Conservation (phyloP, 371 early-diverging fungal species). For the Mortierella polycephala region DNA sequence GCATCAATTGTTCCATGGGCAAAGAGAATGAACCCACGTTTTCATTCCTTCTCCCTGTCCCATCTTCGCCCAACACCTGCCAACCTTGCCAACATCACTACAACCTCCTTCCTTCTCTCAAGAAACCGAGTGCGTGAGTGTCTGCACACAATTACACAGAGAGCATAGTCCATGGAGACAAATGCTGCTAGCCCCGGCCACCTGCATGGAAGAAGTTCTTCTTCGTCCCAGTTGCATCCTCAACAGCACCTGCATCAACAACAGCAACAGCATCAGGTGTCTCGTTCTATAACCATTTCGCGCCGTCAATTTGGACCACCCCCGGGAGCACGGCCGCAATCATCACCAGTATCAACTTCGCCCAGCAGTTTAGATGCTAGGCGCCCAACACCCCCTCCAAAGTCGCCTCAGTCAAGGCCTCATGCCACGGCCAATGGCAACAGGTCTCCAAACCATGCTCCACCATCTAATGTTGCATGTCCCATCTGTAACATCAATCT, state of each 20-base stretch:
- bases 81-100: no score
- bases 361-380: slow-evolving; percentile 1
- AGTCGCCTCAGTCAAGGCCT: slow-evolving; percentile 26
- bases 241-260: slow-evolving; percentile 7
- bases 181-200: slow-evolving; percentile 24
- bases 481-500: slow-evolving; percentile 48
- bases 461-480: slow-evolving; percentile 12
- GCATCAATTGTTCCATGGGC: no score
- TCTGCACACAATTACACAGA: neutral
- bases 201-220: slow-evolving; percentile 14
- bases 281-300: slow-evolving; percentile 27
- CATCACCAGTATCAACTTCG: slow-evolving; percentile 4
- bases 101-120: no score
- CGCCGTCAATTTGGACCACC: slow-evolving; percentile 51
- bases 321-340: slow-evolving; percentile 14
- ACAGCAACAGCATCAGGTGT: slow-evolving; percentile 7
- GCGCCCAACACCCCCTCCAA: slow-evolving; percentile 32
- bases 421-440: slow-evolving; percentile 3
- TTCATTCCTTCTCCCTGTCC: no score
- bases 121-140: no score
- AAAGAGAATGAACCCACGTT: no score
- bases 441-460: neutral
- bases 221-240: slow-evolving; percentile 18
- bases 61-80: no score
- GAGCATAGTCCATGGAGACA: slow-evolving; percentile 25